phyloP scores from a whole-genome alignment of 2,329 filamentous ascomycete genomes.

The Fusarium sp. region DNA sequence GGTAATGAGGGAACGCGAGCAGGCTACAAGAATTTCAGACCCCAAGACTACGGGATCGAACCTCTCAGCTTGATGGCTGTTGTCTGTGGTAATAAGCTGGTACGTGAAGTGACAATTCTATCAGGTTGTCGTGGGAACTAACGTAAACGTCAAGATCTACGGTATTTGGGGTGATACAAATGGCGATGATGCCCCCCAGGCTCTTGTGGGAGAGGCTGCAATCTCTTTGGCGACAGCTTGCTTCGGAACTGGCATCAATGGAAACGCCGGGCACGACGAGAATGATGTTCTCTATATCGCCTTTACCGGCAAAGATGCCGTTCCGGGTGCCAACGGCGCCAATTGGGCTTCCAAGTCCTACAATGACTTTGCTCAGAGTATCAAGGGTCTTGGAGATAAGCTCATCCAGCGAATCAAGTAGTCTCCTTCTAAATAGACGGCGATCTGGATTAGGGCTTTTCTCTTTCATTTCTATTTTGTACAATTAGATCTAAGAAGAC shows the following conservation, averaged over 20 bases:
- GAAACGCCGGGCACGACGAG: slow-evolving; percentile 59
- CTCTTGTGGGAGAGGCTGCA: slow-evolving; percentile 65
- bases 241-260: slow-evolving; percentile 60
- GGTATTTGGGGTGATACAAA: slow-evolving; percentile 72
- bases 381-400: no score
- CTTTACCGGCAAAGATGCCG: slow-evolving; percentile 66
- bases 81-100: slow-evolving; percentile 64
- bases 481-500: no score
- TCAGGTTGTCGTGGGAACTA: no score
- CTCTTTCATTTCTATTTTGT: no score
- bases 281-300: slow-evolving; percentile 72
- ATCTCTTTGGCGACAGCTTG: slow-evolving; percentile 67
- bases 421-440: no score
- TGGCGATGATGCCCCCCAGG: slow-evolving; percentile 58
- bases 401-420: no score
- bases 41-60: slow-evolving; percentile 57
- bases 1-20: slow-evolving; percentile 59
- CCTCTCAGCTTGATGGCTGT: slow-evolving; percentile 68
- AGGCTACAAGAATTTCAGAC: slow-evolving; percentile 57
- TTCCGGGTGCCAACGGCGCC: slow-evolving; percentile 65
- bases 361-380: no score
- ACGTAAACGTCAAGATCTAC: slow-evolving; percentile 57
- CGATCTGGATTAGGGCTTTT: no score
- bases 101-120: slow-evolving; percentile 18
- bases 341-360: slow-evolving; percentile 61